Evolutionary conservation across 306 rosid genomes (phyloP).

Genomic region (Biancaea sappan): DNA sequence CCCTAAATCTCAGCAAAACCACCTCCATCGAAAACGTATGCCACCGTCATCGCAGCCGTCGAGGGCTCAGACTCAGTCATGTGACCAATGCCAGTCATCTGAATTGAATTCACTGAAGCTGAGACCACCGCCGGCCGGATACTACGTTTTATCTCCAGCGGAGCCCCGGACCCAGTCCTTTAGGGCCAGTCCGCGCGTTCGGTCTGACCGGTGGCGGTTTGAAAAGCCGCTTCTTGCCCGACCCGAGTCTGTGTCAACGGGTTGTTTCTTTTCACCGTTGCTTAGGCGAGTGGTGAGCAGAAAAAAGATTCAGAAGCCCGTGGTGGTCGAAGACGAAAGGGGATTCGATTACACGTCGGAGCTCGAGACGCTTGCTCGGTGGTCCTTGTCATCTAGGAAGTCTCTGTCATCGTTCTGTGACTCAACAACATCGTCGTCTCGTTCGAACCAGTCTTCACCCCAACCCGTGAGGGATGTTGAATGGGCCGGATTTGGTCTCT

Average conservation of each 20-base stretch:
- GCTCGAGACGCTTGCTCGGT: conserved; percentile 54
- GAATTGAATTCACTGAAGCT: conserved; percentile 46
- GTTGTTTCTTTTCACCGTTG: conserved; percentile 78
- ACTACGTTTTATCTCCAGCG: conserved; percentile 27
- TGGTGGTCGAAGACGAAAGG: conserved; percentile 4
- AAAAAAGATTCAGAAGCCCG: conserved; percentile 29
- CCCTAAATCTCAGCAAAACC: conserved; percentile 52
- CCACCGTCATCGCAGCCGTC: background rate
- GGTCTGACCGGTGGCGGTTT: conserved; percentile 68
- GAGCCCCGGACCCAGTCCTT: conserved; percentile 49
- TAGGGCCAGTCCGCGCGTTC: conserved; percentile 44
- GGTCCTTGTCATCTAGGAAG: conserved; percentile 68
- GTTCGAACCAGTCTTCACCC: conserved; percentile 60
- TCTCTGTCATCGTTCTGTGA: conserved; percentile 59
- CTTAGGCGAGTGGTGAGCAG: conserved; percentile 42
- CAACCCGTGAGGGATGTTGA: conserved; percentile 60
- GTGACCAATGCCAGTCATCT: background rate
- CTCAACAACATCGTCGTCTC: conserved; percentile 49
- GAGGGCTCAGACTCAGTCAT: background rate
- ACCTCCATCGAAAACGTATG: conserved; percentile 9
- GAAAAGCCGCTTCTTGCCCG: conserved; percentile 37
- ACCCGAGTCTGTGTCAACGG: conserved; percentile 51
- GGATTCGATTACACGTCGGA: conserved; percentile 46
- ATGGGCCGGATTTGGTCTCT: conserved; percentile 89
- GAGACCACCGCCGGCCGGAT: conserved; percentile 57